These are phyloP conservation scores for Hypomyces rosellus DNA, from an alignment of 2,329 filamentous ascomycete genomes.

Conservation along the genomic window DNA sequence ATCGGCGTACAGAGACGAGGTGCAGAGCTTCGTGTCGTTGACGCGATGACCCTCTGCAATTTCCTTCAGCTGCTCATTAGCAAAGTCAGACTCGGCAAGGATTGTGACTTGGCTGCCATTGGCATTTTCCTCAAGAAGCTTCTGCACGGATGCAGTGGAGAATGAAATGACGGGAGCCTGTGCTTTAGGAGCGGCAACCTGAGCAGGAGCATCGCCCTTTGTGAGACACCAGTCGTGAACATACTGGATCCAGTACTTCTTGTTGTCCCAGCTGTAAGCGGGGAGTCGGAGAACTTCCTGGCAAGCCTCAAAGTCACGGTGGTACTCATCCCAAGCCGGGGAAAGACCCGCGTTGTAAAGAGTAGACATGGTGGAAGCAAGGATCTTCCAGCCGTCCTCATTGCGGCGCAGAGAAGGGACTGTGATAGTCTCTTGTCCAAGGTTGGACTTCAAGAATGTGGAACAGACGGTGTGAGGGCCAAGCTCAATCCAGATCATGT, in stretches of 20 bases:
- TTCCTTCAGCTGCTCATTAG: slow-evolving; percentile 53
- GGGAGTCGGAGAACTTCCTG: slow-evolving; percentile 52
- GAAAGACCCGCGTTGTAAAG: slow-evolving; percentile 45
- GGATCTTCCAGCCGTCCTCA: slow-evolving; percentile 5
- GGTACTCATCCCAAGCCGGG: slow-evolving; percentile 65
- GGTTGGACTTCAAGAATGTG: slow-evolving; percentile 1
- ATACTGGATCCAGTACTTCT: slow-evolving; percentile 63
- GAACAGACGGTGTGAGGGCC: slow-evolving; percentile 4
- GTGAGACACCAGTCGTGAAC: slow-evolving; percentile 62
- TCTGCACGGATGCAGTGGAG: slow-evolving; percentile 4
- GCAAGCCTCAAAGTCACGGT: slow-evolving; percentile 38
- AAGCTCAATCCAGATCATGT: slow-evolving; percentile 1
- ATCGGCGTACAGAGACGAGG: slow-evolving; percentile 54
- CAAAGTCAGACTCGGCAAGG: slow-evolving; percentile 60
- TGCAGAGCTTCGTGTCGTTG: slow-evolving; percentile 60
- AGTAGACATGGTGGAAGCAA: background rate
- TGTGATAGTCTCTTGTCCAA: background rate
- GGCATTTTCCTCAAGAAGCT: background rate
- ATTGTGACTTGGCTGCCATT: slow-evolving; percentile 36
- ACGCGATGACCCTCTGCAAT: slow-evolving; percentile 61
- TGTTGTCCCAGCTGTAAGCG: slow-evolving; percentile 65
- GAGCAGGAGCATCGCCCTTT: slow-evolving; percentile 35
- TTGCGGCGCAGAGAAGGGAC: slow-evolving; percentile 4
- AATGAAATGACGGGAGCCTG: slow-evolving; percentile 24
- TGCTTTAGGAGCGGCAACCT: slow-evolving; percentile 41